phyloP scores from a whole-genome alignment of 2,329 filamentous ascomycete genomes.

The Arthrobotrys megalospora region DNA sequence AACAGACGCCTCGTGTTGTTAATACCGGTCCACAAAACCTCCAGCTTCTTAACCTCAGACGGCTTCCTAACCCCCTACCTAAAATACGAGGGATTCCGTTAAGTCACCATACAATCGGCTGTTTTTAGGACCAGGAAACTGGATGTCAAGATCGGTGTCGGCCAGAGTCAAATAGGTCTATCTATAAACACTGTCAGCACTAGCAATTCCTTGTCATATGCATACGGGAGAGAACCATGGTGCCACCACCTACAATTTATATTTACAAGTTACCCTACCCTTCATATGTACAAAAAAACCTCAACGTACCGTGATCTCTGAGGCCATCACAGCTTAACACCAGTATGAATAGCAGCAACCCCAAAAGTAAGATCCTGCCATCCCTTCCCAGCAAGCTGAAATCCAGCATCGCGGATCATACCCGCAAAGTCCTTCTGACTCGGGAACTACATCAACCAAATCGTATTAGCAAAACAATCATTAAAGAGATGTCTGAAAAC shows the following conservation, averaged over 20 bases:
- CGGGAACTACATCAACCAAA: slow-evolving; percentile 75
- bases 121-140: too few species aligned
- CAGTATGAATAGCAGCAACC: slow-evolving; percentile 96
- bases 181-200: slow-evolving; percentile 1
- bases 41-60: neutral
- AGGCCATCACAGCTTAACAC: slow-evolving; percentile 79
- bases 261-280: slow-evolving; percentile 48
- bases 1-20: slow-evolving; percentile 16
- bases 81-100: too few species aligned
- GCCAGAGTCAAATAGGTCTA: slow-evolving; percentile 13
- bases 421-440: slow-evolving; percentile 85
- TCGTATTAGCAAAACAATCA: neutral
- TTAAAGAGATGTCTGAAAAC: neutral
- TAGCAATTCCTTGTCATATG: too few species aligned
- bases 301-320: slow-evolving; percentile 25
- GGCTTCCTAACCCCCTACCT: neutral
- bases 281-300: slow-evolving; percentile 54
- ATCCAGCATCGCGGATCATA: slow-evolving; percentile 88
- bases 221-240: neutral
- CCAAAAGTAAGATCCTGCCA: slow-evolving; percentile 94
- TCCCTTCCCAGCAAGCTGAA: slow-evolving; percentile 83
- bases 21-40: neutral
- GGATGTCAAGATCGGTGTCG: neutral
- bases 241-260: slow-evolving; percentile 60
- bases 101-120: too few species aligned